Evolutionary conservation across 2,329 filamentous ascomycete species (phyloP), one percentile per base, ranked within the genome.

Genomic region (Colletotrichum sp.): DNA sequence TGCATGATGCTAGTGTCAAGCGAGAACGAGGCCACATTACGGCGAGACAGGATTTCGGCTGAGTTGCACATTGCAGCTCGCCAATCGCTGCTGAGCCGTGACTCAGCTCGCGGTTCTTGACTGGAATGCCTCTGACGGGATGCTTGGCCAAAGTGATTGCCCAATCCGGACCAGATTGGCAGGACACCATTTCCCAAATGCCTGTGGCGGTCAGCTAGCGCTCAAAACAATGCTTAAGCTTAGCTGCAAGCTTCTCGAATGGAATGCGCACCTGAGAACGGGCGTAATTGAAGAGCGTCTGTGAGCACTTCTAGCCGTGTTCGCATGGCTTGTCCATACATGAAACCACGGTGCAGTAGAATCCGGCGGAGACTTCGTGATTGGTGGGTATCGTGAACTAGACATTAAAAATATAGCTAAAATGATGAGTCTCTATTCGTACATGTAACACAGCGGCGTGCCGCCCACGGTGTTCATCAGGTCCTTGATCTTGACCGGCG

Each of bases 401-500:
- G 2, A 34, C 38, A 36, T 62, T 36, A 56, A 52, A n/a, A 6
- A n/a, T 26, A 26, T 34, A 16, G 12, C 56, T 26, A 43, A 7
- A 1, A 28, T 32, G n/a, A 13, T 12, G 8, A 10, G n/a, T 16
- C 0, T 73, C 56, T 73, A 65, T 66, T 62, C 15, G 16, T 89
- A 88, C 30, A 88, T 82, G 76, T 88, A 88, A 71, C 87, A 89
- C 66, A 88, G 84, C 6, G 85, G 85, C 8, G 79, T 76, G 0
- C 83, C 85, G 15, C 81, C 84, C n/a, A 84, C 80, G 0, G 86
- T 88, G 70, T 83, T 84, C 77, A 87, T 83, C 48, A 86, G 77
- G 65, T 85, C 77, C 64, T 80, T 77, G 69, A 85, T 85, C 36
- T 80, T 80, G 10, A 84, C 78, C 6, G 80, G 71, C 70, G 84